Conservation (phyloP, 192 early-diverging fungal genomes). For the Anaeromyces robustus region DNA sequence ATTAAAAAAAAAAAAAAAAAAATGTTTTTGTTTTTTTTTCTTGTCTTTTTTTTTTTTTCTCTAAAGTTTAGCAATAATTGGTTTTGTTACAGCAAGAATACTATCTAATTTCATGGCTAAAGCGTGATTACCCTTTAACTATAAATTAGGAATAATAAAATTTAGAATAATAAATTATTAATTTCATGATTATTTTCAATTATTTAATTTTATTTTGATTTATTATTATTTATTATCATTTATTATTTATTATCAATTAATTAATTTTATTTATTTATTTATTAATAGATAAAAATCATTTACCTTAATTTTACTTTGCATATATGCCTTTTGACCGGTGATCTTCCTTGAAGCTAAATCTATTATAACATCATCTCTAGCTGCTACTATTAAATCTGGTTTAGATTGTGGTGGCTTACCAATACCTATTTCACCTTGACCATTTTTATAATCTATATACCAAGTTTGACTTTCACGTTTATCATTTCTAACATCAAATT, state of each 20-base stretch:
- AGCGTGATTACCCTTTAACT: not conserved
- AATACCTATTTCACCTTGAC: conserved; percentile 36
- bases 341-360: conserved; percentile 69
- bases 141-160: too few species aligned
- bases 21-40: too few species aligned
- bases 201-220: too few species aligned
- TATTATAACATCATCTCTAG: conserved; percentile 69
- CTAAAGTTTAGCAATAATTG: not conserved
- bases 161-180: too few species aligned
- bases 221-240: too few species aligned
- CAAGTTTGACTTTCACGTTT: conserved; percentile 55
- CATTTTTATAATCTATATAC: conserved; percentile 74
- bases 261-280: too few species aligned
- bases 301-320: conserved; percentile 80
- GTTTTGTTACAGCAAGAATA: not conserved
- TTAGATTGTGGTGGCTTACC: conserved; percentile 36
- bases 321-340: conserved; percentile 81
- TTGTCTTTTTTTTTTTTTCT: too few species aligned
- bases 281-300: conserved; percentile 9
- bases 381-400: conserved; percentile 53
- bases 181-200: too few species aligned
- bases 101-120: not conserved
- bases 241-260: too few species aligned
- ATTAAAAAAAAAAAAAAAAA: too few species aligned
- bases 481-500: conserved; percentile 67